Evolutionary conservation across 129 eudicot species (phyloP), one percentile per base, ranked within the genome.

Genomic region (Escallonia rubra): DNA sequence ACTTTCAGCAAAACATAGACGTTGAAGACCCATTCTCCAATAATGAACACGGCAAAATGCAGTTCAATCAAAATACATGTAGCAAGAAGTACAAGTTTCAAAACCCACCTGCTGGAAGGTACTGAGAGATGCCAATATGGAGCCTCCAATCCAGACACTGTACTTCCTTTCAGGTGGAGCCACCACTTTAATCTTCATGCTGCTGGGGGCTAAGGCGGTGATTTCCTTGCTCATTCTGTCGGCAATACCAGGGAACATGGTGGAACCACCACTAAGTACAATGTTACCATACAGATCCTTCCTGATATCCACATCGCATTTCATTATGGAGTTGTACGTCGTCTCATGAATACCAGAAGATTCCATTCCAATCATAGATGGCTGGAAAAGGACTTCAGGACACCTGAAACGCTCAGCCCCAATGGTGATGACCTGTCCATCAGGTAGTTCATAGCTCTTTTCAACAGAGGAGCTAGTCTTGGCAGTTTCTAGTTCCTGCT

Each of bases 141-240:
- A 85, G 3, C 90, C 90, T 13, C 90, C 90, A 57, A 85, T 85
- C 90, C 90, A 85, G 58, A 81, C 90, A 81, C 90, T 85, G 42
- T 85, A 85, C 73, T 85, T 85, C 90, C 90, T 85, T 58, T 85
- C 90, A 8, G 90, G 90, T 9, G 90, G 90, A 13, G 90, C 90
- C 5, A 84, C 86, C 15, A 81, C 90, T 70, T 81, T 83, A 34
- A 83, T 83, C 80, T 83, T 83, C 89, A 83, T 83, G 82, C 85
- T 76, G 48, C 82, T 80, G 6, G 85, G 85, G 39, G 89, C 90
- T 47, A 84, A 67, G 0, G 86, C 86, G 0, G 86, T 80, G 50
- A 85, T 85, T 49, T 85, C 90, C 66, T 85, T 85, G 66, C 90
- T 85, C 86, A 85, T 85, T 73, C 86, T 78, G 66, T 85, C 90